Evolutionary conservation across 139 green algal genomes (phyloP), one percentile per base, ranked within the genome.

Genomic region (Volvox reticuliferus): DNA sequence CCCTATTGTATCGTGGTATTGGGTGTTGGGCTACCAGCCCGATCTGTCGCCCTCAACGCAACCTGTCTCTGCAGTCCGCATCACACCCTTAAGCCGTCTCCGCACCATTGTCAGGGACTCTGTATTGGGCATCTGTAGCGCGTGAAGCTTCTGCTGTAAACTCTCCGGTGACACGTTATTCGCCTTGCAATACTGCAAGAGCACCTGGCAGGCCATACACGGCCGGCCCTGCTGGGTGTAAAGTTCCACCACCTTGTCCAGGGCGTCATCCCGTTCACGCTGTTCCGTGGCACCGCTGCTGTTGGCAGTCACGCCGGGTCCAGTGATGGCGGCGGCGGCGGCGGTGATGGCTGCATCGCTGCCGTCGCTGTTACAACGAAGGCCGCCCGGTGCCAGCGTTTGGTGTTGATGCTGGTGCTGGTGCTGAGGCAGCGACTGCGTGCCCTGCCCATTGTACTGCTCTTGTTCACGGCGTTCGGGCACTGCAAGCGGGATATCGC

Each of bases 101-200:
- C 68, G 14, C n/a, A 90, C 86, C 86, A 75, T 83, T 0, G 73
- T 65, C n/a, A 90, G 73, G 9, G n/a, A 32, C 19, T 28, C 50
- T 28, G 73, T 69, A 22, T 90, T 55, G 30, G 86, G 86, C 86
- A 90, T 12, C 19, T 35, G 5, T 22, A 37, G 61, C 18, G 33
- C 62, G 2, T 26, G 21, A 30, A 91, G 87, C 44, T 79, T 22
- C 61, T 26, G 5, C 33, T 12, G 1, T 22, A 91, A 28, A 26
- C 35, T 68, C 2, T 67, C 87, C n/a, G 62, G 87, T 28, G 61
- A 2, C 24, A 91, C 20, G 19, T 33, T 63, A 2, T 65, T 1
- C 33, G 35, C 33, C 61, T 83, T 37, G 76, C 89, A 90, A 75
- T 69, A 82, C 63, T 63, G 18, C 83, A 90, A 44, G 37, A 89